Percentiles rank a stretch among this genome's conserved stretches.
Conservation (phyloP, 2,329 filamentous ascomycete species). For the Hypoxylon sp. region DNA sequence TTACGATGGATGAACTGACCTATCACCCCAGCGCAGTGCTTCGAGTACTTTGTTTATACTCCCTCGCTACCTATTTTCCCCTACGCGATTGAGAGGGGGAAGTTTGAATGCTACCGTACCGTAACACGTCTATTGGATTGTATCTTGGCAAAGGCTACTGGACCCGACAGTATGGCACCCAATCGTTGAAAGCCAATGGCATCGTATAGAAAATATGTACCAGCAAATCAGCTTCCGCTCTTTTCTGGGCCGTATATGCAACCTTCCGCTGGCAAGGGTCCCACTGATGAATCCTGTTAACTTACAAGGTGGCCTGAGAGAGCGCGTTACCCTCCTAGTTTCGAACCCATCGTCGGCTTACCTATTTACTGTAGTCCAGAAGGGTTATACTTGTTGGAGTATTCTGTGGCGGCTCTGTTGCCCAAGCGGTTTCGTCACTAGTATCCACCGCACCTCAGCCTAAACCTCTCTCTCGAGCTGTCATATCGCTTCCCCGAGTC, state of each 20-base stretch:
- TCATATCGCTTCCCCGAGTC: slow-evolving; percentile 7
- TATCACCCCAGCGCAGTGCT: slow-evolving; percentile 14
- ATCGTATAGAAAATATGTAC: slow-evolving; percentile 7
- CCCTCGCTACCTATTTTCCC: slow-evolving; percentile 10
- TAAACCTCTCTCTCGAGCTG: not conserved
- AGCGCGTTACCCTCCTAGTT: slow-evolving; percentile 17
- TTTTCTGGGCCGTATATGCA: slow-evolving; percentile 36
- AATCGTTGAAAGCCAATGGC: slow-evolving; percentile 30
- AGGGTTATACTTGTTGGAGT: slow-evolving; percentile 19
- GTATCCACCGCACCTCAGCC: slow-evolving; percentile 7
- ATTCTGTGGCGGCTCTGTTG: slow-evolving; percentile 27
- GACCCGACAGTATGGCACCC: slow-evolving; percentile 38
- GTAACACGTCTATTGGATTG: slow-evolving; percentile 34
- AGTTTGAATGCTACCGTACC: slow-evolving; percentile 26
- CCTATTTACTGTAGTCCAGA: slow-evolving; percentile 18
- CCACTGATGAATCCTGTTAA: slow-evolving; percentile 30
- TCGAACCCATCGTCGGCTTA: slow-evolving; percentile 12
- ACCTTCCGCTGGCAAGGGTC: slow-evolving; percentile 31
- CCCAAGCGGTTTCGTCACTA: slow-evolving; percentile 24
- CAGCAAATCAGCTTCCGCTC: slow-evolving; percentile 32
- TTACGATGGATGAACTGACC: slow-evolving; percentile 20
- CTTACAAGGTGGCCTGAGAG: not conserved
- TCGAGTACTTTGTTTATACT: slow-evolving; percentile 14
- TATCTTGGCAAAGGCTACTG: slow-evolving; percentile 35
- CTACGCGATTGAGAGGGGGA: slow-evolving; percentile 5